Conservation (phyloP, 192 early-diverging fungal genomes). For the Coemansia sp. region DNA sequence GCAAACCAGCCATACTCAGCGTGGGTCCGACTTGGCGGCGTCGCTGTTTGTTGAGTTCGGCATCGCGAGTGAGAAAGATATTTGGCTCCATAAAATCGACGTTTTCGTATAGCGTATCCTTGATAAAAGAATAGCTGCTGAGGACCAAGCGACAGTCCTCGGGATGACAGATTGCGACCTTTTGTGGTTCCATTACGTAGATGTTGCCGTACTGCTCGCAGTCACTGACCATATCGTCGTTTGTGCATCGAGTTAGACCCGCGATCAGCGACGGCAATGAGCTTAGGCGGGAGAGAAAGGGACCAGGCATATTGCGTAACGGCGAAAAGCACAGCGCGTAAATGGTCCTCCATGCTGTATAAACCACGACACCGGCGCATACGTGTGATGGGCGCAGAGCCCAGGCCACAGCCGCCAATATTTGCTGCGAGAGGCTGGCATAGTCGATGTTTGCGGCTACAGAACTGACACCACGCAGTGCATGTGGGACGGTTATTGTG, state of each 20-base stretch:
- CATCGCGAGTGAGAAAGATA: constrained; percentile 40
- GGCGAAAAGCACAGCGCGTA: constrained; percentile 34
- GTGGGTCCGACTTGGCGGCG: constrained; percentile 42
- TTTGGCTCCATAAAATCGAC: constrained; percentile 41
- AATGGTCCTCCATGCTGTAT: neutral
- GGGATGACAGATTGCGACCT: constrained; percentile 40
- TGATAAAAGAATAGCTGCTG: constrained; percentile 30
- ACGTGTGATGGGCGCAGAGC: constrained; percentile 8
- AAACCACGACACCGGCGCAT: constrained; percentile 5
- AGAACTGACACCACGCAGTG: neutral
- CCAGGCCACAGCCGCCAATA: neutral
- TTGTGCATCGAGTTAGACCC: constrained; percentile 17
- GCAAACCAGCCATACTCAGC: constrained; percentile 23
- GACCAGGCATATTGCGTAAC: constrained; percentile 32
- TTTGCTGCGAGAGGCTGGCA: constrained; percentile 1
- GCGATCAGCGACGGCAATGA: constrained; percentile 16
- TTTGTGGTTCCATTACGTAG: constrained; percentile 34
- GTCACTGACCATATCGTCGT: constrained; percentile 33
- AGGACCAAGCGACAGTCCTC: constrained; percentile 36
- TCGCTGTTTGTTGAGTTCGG: constrained; percentile 43
- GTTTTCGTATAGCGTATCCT: constrained; percentile 30
- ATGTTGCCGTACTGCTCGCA: constrained; percentile 30
- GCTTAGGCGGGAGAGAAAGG: constrained; percentile 25
- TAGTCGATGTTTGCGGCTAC: neutral
- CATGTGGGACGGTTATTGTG: neutral